phyloP scores from a whole-genome alignment of 192 early-diverging fungal species.

The Globomyces pollinis-pini region DNA sequence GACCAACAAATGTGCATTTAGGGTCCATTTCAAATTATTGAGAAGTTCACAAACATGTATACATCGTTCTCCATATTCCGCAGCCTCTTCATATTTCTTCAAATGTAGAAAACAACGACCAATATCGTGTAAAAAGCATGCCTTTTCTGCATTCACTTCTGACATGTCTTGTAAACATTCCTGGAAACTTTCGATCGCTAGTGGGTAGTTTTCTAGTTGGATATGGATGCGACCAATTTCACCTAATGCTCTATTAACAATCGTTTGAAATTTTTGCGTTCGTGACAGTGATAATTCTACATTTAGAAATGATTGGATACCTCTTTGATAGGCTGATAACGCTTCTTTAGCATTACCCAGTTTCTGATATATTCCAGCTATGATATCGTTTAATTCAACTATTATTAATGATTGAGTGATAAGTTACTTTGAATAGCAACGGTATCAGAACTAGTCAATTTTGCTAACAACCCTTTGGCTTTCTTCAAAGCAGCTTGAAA shows the following conservation, averaged over 20 bases:
- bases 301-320: background rate
- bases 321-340: background rate
- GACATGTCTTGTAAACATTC: background rate
- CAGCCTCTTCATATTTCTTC: background rate
- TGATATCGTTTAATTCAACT: slow-evolving; percentile 3
- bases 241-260: background rate
- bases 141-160: background rate
- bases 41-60: background rate
- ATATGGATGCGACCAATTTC: slow-evolving; percentile 2
- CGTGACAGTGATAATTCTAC: background rate
- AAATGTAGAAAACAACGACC: background rate
- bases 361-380: slow-evolving; percentile 4
- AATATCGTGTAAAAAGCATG: slow-evolving; percentile 1
- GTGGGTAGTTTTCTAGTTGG: background rate
- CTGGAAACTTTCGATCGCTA: background rate
- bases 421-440: background rate
- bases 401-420: background rate
- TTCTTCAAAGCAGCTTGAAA: background rate
- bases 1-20: background rate
- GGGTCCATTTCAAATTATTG: background rate
- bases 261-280: background rate
- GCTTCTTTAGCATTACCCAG: slow-evolving; percentile 4
- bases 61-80: background rate
- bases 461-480: slow-evolving; percentile 1
- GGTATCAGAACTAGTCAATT: background rate